phyloP scores from a whole-genome alignment of 2,329 filamentous ascomycete species.

The Penicillium sp. region DNA sequence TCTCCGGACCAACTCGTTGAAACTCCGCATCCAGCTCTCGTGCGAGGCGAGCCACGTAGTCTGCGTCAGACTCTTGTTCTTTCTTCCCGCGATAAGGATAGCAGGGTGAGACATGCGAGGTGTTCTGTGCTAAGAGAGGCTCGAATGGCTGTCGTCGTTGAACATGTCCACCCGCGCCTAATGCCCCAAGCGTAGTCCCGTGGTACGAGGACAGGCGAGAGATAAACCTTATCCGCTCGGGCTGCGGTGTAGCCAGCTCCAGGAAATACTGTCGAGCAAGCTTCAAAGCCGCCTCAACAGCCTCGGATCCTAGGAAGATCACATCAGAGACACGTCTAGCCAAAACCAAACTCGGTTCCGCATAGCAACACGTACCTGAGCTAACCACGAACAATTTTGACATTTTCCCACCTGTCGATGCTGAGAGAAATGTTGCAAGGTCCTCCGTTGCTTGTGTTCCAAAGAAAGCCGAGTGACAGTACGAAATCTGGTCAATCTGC shows the following conservation, averaged over 20 bases:
- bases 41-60: constrained; percentile 57
- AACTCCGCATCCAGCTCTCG: constrained; percentile 65
- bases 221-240: constrained; percentile 56
- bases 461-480: constrained; percentile 56
- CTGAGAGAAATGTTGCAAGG: constrained; percentile 46
- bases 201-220: constrained; percentile 62
- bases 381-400: constrained; percentile 51
- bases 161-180: constrained; percentile 59
- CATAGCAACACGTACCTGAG: constrained; percentile 43
- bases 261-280: constrained; percentile 61
- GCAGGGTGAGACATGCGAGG: constrained; percentile 60
- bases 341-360: not conserved
- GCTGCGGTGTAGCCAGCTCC: constrained; percentile 49
- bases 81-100: constrained; percentile 56
- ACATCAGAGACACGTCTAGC: not conserved
- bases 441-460: constrained; percentile 50
- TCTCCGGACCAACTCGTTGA: constrained; percentile 55
- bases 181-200: constrained; percentile 62
- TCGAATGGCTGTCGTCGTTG: constrained; percentile 57
- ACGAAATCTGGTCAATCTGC: constrained; percentile 56
- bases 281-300: constrained; percentile 64
- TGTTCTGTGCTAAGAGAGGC: constrained; percentile 50
- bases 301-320: constrained; percentile 54
- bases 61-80: constrained; percentile 48
- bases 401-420: constrained; percentile 49